phyloP scores from a whole-genome alignment of 2,329 filamentous ascomycete genomes.

The Nigrograna mackinnonii region DNA sequence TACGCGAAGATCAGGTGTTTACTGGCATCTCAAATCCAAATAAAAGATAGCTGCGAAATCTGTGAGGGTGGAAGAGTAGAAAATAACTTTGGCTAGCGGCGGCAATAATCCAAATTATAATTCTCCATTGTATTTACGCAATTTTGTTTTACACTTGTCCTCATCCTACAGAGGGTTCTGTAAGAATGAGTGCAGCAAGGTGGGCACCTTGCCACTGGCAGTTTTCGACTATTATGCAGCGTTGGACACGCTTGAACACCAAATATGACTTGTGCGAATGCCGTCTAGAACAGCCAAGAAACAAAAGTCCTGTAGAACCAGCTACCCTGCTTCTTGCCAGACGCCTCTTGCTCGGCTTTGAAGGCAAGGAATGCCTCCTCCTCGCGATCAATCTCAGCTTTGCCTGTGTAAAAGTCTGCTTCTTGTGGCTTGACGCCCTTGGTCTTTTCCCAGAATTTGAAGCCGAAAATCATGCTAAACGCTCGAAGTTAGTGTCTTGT shows the following conservation, averaged over 20 bases:
- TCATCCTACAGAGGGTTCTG: too few relatives aligned
- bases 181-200: not conserved
- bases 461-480: slow-evolving; percentile 63
- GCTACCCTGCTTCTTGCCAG: slow-evolving; percentile 34
- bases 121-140: too few relatives aligned
- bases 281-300: slow-evolving; percentile 63
- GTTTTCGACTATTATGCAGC: too few relatives aligned
- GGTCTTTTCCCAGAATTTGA: slow-evolving; percentile 62
- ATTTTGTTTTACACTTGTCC: too few relatives aligned
- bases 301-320: slow-evolving; percentile 64
- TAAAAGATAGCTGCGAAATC: too few relatives aligned
- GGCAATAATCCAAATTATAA: too few relatives aligned
- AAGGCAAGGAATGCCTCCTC: slow-evolving; percentile 69
- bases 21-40: too few relatives aligned
- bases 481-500: slow-evolving; percentile 1
- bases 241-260: too few relatives aligned
- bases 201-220: not conserved
- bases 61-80: too few relatives aligned
- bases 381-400: slow-evolving; percentile 73
- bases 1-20: too few relatives aligned
- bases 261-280: too few relatives aligned
- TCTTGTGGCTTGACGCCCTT: slow-evolving; percentile 60
- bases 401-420: slow-evolving; percentile 73
- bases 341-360: slow-evolving; percentile 46
- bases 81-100: too few relatives aligned